phyloP scores from a whole-genome alignment of 129 eudicot species.

The Ambrosia artemisiifolia region DNA sequence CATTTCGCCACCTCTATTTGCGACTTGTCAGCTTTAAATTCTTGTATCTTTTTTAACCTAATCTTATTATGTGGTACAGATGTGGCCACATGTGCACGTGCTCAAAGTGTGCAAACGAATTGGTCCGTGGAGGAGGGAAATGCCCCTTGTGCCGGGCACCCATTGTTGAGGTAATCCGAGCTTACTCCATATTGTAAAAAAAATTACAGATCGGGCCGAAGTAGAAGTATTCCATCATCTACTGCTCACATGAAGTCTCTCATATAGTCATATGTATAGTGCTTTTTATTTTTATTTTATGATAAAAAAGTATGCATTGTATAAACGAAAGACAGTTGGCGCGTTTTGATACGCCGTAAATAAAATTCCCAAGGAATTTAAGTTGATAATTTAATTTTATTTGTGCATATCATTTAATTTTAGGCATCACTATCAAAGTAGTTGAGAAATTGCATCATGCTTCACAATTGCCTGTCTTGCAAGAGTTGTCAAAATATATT shows the following conservation, averaged over 20 bases:
- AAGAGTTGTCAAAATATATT: constrained; percentile 23
- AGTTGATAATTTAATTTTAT: neutral
- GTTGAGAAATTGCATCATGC: constrained; percentile 26
- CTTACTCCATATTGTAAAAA: constrained; percentile 89
- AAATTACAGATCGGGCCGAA: constrained; percentile 15
- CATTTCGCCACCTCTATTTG: neutral
- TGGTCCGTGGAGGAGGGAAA: constrained; percentile 94
- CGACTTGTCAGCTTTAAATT: neutral
- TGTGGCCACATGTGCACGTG: constrained; percentile 99
- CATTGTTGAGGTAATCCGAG: constrained; percentile 92
- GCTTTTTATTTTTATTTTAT: constrained; percentile 29
- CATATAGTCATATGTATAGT: constrained; percentile 24
- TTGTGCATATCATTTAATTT: neutral
- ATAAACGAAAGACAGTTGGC: constrained; percentile 31
- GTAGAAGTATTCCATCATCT: constrained; percentile 17
- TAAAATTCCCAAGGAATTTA: constrained; percentile 14
- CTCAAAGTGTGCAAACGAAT: constrained; percentile 89
- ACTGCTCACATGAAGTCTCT: constrained; percentile 15
- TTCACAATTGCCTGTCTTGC: constrained; percentile 23
- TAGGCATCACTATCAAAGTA: constrained; percentile 7
- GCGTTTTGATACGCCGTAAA: constrained; percentile 24
- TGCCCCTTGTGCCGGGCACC: constrained; percentile 99
- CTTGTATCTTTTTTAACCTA: neutral
- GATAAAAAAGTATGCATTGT: constrained; percentile 42
- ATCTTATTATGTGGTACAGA: constrained; percentile 37